These are phyloP conservation scores for Stephania japonica DNA, from an alignment of 164 flowering plant genomes.

Conservation along the genomic window DNA sequence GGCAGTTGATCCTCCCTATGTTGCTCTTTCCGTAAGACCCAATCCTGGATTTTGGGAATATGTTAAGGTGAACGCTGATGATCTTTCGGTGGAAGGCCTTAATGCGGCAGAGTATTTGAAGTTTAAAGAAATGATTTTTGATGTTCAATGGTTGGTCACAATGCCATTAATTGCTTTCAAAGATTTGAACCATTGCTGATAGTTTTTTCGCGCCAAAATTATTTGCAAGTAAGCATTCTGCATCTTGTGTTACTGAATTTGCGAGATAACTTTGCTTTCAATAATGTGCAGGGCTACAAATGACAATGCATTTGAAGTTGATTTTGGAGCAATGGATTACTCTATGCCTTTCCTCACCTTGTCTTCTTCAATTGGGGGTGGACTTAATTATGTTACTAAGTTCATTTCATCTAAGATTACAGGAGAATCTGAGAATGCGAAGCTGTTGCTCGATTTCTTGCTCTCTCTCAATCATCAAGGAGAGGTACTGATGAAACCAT, in stretches of 20 bases:
- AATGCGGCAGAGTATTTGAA: constrained; percentile 65
- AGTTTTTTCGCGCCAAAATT: neutral
- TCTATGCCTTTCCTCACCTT: constrained; percentile 48
- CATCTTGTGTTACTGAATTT: neutral
- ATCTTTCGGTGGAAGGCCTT: constrained; percentile 56
- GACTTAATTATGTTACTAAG: constrained; percentile 49
- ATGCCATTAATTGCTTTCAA: neutral
- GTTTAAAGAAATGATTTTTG: constrained; percentile 62
- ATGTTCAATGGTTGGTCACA: constrained; percentile 60
- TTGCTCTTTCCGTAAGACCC: constrained; percentile 80
- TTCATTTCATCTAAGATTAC: constrained; percentile 49
- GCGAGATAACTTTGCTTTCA: neutral
- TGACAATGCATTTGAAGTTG: constrained; percentile 82
- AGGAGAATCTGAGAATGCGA: constrained; percentile 26
- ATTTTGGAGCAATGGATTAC: constrained; percentile 71
- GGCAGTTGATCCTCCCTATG: constrained; percentile 74
- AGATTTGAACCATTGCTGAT: neutral
- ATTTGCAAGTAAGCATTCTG: neutral
- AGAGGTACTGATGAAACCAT: constrained; percentile 41
- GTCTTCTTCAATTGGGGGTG: constrained; percentile 83
- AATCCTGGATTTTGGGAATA: constrained; percentile 90
- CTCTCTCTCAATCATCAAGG: constrained; percentile 52
- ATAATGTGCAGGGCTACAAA: constrained; percentile 71
- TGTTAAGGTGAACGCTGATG: constrained; percentile 66
- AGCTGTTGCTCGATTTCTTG: constrained; percentile 58